Base-by-base conservation (phyloP, 2,329 filamentous ascomycete genomes). In the Aspergillus udagawae region DNA sequence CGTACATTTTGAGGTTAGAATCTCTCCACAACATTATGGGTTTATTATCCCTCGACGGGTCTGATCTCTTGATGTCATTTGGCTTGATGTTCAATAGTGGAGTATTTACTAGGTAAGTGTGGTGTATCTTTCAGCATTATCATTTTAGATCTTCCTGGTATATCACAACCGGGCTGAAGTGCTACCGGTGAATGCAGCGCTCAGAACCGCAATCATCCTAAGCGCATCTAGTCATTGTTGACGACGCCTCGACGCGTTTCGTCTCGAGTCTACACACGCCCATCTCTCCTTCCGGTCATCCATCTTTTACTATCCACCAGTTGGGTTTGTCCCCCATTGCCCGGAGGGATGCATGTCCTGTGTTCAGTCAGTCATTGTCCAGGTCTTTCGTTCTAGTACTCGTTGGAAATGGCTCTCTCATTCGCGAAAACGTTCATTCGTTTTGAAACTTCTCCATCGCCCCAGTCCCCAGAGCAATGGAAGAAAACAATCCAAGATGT, bases 381-480 rank as follows among this genome's bases (percentile, higher is more conserved):
- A 25, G 8, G 4, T 35, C 27, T 29, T 35, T 41, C 23, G 29
- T 9, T 50, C 21, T 35, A n/a, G 14, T 14, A 45, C 12, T 41
- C 38, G 17, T 35, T 25, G 48, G 61, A 59, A 59, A 55, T 65
- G 6, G 55, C 63, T 47, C 12, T 23, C 3, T 56, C 56, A 2
- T 61, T 62, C 23, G 65, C 65, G 20, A 56, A 53, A 29, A 67
- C 63, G 51, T 62, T 63, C 25, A 54, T 64, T 17, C 53, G 60
- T 7, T 65, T 67, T 25, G 62, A 64, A 21, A 41, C 59, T 7
- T 48, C 60, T 14, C 38, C 45, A 7, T 55, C 56, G 17, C 60
- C 66, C 21, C 56, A 41, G 9, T 66, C 68, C 5, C 51, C 48
- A 5, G 57, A 60, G 12, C 67, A 76, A 52, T 77, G 76, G 75